Evolutionary conservation across 2,329 filamentous ascomycete species (phyloP), one percentile per base, ranked within the genome.

Genomic region (Fusarium aywerte): DNA sequence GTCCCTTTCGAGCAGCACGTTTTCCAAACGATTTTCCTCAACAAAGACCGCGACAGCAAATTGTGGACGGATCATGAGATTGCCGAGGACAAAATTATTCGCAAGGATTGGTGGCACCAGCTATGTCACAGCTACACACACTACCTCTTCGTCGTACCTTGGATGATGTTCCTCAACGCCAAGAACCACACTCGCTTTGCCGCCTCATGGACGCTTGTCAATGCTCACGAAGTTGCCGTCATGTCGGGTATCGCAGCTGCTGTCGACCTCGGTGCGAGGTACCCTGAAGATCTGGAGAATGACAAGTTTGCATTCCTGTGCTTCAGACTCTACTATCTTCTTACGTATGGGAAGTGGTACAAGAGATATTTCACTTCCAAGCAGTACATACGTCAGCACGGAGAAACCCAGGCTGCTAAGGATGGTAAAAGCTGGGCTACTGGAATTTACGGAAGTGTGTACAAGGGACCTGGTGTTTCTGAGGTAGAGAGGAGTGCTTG

Each of bases 331-430:
- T 90, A 90, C 66, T 89, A 89, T 59, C 75, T 89, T 47, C 73
- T 90, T 4, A 76, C 80, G 0, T 89, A 90, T 68, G 87, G 88
- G 21, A 85, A 83, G 67, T 89, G 87, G 87, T 89, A 89, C 71
- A 76, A 80, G 11, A 72, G 78, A 18, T 67, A 65, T n/a, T 71
- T 72, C 38, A 78, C 78, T 0, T 67, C 64, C 0, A 70, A 70
- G 33, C 52, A 65, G 43, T 58, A 68, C 21, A 3, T 21, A 15
- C 0, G 25, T 35, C 16, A n/a, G 7, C 9, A 71, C 66, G 6
- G 68, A 74, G 59, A 79, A 77, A 43, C 45, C 9, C 81, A 83
- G 33, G 82, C 82, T 4, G 64, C 64, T 2, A 35, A 27, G 10
- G 79, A 81, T 29, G 87, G 87, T 0, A 81, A 80, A 55, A 78